These are phyloP conservation scores for Trichoderma brevicompactum DNA, from an alignment of 2,329 filamentous ascomycete genomes.

Conservation along the genomic window DNA sequence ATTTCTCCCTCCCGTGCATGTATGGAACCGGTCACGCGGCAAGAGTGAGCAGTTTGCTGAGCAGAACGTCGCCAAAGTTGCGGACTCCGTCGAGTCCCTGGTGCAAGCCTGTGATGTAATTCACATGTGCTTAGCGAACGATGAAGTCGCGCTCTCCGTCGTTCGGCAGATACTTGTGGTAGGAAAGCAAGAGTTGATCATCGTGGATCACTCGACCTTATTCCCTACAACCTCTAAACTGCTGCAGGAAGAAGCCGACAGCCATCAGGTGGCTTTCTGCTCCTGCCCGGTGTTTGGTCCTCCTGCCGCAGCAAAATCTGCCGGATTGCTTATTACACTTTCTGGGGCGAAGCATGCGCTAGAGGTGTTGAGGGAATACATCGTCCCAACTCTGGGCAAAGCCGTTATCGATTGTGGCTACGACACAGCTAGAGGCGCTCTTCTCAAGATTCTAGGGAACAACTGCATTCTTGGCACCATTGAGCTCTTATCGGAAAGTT, in stretches of 20 bases:
- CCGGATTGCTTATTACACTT: background rate
- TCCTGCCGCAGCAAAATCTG: background rate
- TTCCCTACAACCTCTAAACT: background rate
- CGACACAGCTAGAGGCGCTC: no score
- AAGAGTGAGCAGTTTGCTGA: background rate
- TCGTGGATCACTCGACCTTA: no score
- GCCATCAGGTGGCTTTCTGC: background rate
- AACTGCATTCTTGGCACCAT: no score
- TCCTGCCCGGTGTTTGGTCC: background rate
- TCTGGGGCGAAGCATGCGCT: background rate
- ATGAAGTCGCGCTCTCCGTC: no score
- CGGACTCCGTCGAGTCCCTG: background rate
- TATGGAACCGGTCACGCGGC: background rate
- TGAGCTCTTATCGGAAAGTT: no score
- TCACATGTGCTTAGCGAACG: no score
- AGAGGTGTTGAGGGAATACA: background rate
- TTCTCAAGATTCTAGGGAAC: no score
- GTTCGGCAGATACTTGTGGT: no score
- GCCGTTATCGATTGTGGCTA: no score
- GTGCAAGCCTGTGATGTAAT: background rate
- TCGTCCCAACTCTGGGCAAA: no score
- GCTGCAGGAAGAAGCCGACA: background rate
- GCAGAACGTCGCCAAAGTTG: background rate
- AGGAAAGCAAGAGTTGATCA: no score
- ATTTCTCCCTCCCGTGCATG: background rate